Percentiles rank a stretch among this genome's conserved stretches.
These are phyloP conservation scores for Oenanthe sinensis DNA, from an alignment of 129 eudicot species.

Conservation along the genomic window DNA sequence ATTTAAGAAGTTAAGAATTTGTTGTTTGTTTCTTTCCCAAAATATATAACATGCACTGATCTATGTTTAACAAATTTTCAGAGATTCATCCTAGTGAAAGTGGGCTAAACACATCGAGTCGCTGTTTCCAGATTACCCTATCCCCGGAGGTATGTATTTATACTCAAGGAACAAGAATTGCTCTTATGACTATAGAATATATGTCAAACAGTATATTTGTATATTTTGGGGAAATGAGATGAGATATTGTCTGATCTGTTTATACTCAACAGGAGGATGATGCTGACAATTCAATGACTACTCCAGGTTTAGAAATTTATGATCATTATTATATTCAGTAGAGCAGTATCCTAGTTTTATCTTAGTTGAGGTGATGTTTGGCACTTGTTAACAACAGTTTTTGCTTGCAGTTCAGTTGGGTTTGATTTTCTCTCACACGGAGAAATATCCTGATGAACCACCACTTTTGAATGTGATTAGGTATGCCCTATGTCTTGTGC, in stretches of 20 bases:
- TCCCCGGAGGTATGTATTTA: conserved; percentile 46
- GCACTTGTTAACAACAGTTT: background rate
- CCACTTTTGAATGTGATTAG: conserved; percentile 77
- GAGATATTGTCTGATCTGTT: background rate
- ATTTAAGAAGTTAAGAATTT: background rate
- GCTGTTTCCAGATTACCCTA: conserved; percentile 62
- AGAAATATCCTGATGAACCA: conserved; percentile 94
- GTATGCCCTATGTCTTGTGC: conserved; percentile 23
- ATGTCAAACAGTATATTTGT: background rate
- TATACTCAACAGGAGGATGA: conserved; percentile 55
- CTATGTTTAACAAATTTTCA: conserved; percentile 20
- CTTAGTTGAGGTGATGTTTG: conserved; percentile 13
- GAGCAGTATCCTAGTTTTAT: background rate
- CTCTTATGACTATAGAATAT: background rate
- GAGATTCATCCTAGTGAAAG: conserved; percentile 87
- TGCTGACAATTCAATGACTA: conserved; percentile 34
- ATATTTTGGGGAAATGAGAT: background rate
- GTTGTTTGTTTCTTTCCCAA: background rate
- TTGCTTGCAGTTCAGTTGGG: conserved; percentile 76
- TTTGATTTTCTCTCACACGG: conserved; percentile 87
- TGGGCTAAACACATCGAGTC: conserved; percentile 73
- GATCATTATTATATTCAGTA: background rate
- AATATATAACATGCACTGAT: background rate
- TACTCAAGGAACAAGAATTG: background rate
- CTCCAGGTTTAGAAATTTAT: conserved; percentile 44